These are phyloP conservation scores for Ogataea henricii DNA, from an alignment of 805 yeast species.

Conservation along the genomic window DNA sequence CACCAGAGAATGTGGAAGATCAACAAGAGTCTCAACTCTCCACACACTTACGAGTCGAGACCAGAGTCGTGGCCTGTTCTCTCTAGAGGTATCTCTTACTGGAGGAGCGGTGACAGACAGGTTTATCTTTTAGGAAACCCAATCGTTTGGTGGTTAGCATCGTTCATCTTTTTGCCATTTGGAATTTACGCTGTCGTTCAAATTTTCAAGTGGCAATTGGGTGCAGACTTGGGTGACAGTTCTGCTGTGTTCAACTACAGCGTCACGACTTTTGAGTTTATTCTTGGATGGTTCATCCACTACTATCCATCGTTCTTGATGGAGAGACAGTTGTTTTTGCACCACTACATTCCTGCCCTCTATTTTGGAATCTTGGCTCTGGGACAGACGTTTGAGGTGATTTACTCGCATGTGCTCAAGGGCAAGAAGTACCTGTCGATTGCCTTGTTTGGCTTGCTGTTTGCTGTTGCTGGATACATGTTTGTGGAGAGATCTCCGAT, in stretches of 20 bases:
- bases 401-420: slow-evolving; percentile 31
- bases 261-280: slow-evolving; percentile 59
- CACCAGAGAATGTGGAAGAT: slow-evolving; percentile 78
- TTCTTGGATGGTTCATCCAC: slow-evolving; percentile 73
- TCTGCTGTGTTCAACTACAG: slow-evolving; percentile 65
- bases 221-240: slow-evolving; percentile 44
- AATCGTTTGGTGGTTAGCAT: slow-evolving; percentile 74
- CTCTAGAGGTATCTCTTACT: slow-evolving; percentile 78
- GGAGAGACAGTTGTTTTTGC: slow-evolving; percentile 92
- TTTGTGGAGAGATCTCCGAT: slow-evolving; percentile 69
- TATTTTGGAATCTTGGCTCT: slow-evolving; percentile 59
- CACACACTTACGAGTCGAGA: slow-evolving; percentile 70
- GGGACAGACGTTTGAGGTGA: slow-evolving; percentile 36
- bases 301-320: slow-evolving; percentile 77
- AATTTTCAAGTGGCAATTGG: slow-evolving; percentile 64
- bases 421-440: slow-evolving; percentile 48
- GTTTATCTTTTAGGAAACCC: slow-evolving; percentile 78
- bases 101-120: slow-evolving; percentile 58
- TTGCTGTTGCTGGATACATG: slow-evolving; percentile 51
- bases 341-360: slow-evolving; percentile 90
- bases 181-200: slow-evolving; percentile 48
- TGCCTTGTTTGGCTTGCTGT: slow-evolving; percentile 47
- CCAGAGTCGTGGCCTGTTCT: slow-evolving; percentile 78
- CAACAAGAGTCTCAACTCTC: slow-evolving; percentile 66
- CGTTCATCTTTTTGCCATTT: slow-evolving; percentile 55